Evolutionary conservation across 2,329 filamentous ascomycete genomes (phyloP).

Genomic region (Ceratocystis diversiconidia): DNA sequence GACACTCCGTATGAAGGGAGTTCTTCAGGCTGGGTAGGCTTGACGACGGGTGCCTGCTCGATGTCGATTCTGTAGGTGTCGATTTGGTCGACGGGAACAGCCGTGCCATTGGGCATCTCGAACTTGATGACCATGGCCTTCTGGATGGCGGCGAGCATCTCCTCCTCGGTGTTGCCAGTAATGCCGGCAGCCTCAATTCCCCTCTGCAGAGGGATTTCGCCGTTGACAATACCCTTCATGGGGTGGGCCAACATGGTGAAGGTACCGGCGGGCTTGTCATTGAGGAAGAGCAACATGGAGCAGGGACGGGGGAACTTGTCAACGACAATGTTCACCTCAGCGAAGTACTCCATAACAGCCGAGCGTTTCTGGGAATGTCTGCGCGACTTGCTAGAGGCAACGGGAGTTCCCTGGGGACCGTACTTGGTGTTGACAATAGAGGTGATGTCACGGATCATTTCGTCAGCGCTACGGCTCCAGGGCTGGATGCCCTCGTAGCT

Average conservation of each 20-base stretch:
- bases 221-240: constrained; percentile 24
- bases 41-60: constrained; percentile 16
- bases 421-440: constrained; percentile 27
- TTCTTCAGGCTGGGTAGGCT: constrained; percentile 12
- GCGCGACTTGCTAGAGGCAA: not conserved
- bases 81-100: constrained; percentile 11
- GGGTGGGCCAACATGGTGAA: constrained; percentile 28
- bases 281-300: constrained; percentile 26
- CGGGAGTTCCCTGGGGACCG: constrained; percentile 16
- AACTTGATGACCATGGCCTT: constrained; percentile 23
- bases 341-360: constrained; percentile 24
- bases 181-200: constrained; percentile 52
- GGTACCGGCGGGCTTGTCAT: constrained; percentile 25
- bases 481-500: constrained; percentile 28
- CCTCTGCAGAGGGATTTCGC: constrained; percentile 33
- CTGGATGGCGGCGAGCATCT: constrained; percentile 9
- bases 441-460: constrained; percentile 25
- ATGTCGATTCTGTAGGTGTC: constrained; percentile 16
- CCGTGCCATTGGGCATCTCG: constrained; percentile 16
- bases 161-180: not conserved
- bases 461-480: constrained; percentile 24
- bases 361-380: constrained; percentile 2
- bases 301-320: constrained; percentile 27
- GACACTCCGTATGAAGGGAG: constrained; percentile 17
- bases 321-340: constrained; percentile 25